phyloP scores from a whole-genome alignment of 192 early-diverging fungal species.

The Coemansia sp. region DNA sequence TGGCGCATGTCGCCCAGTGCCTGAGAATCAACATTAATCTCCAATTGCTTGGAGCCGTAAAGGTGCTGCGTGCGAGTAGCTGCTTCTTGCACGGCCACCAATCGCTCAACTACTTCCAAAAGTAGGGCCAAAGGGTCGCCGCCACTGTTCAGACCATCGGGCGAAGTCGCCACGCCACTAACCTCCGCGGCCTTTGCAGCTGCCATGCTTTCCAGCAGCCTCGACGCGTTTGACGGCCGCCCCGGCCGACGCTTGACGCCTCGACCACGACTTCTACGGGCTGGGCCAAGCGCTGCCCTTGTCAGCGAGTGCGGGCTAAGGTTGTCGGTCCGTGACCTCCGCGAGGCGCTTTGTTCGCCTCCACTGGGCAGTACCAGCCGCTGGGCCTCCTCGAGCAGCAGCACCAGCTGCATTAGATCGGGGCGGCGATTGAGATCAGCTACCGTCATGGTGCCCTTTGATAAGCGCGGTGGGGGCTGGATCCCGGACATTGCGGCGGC shows the following conservation, averaged over 20 bases:
- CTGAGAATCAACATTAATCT: slow-evolving; percentile 22
- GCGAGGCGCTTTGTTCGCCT: background rate
- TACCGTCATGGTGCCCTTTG: slow-evolving; percentile 24
- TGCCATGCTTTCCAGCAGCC: background rate
- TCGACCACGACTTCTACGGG: slow-evolving; percentile 8
- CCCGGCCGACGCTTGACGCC: slow-evolving; percentile 5
- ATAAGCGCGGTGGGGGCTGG: background rate
- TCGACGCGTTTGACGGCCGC: slow-evolving; percentile 13
- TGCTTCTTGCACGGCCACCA: slow-evolving; percentile 14
- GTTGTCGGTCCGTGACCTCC: background rate
- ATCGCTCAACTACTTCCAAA: slow-evolving; percentile 30
- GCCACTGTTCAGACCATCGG: background rate
- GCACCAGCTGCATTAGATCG: slow-evolving; percentile 46
- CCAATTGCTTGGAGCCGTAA: background rate
- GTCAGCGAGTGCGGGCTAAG: background rate
- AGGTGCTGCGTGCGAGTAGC: background rate
- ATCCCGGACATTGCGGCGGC: background rate
- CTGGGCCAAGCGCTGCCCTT: background rate
- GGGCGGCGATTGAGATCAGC: slow-evolving; percentile 36
- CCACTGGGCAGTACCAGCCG: slow-evolving; percentile 28
- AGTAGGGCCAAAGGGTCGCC: slow-evolving; percentile 16
- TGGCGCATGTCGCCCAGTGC: slow-evolving; percentile 50
- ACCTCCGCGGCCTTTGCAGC: background rate
- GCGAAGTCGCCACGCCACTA: background rate
- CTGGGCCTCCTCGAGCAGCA: slow-evolving; percentile 53